phyloP scores from a whole-genome alignment of 139 green algal genomes.

The Tetradesmus obliquus region DNA sequence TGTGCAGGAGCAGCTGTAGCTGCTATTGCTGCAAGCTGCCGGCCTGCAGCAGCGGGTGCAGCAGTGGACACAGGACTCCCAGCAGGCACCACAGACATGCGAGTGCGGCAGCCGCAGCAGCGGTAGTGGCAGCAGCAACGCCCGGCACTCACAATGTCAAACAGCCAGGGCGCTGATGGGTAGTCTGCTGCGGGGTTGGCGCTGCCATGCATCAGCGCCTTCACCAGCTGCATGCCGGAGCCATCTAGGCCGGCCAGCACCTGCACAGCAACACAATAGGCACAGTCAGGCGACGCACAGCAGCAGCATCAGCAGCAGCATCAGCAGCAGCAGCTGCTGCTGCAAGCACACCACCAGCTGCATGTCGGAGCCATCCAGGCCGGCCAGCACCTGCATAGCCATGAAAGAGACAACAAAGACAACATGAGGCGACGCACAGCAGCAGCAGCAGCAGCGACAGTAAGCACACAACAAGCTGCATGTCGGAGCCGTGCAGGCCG shows the following conservation, averaged over 20 bases:
- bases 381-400: not conserved
- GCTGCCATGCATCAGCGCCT: constrained; percentile 36
- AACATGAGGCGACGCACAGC: no score
- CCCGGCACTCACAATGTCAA: constrained; percentile 18
- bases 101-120: not conserved
- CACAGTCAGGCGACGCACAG: not conserved
- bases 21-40: not conserved
- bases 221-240: not conserved
- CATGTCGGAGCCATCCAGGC: not conserved
- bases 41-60: not conserved
- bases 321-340: not conserved
- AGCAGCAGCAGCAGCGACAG: no score
- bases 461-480: no score
- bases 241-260: constrained; percentile 3
- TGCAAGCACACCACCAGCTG: not conserved
- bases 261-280: not conserved
- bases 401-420: no score
- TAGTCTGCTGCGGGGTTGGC: not conserved
- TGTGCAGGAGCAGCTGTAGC: no score
- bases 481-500: no score
- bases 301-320: not conserved
- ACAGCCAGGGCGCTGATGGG: constrained; percentile 35
- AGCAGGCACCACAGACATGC: not conserved
- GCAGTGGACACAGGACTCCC: not conserved
- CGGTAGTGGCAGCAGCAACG: not conserved